A percentile compares a stretch with the other conserved stretches of the same genome.
These are phyloP conservation scores for Selaginella moellendorffii DNA, from an alignment of 75 land plant species.

Conservation along the genomic window DNA sequence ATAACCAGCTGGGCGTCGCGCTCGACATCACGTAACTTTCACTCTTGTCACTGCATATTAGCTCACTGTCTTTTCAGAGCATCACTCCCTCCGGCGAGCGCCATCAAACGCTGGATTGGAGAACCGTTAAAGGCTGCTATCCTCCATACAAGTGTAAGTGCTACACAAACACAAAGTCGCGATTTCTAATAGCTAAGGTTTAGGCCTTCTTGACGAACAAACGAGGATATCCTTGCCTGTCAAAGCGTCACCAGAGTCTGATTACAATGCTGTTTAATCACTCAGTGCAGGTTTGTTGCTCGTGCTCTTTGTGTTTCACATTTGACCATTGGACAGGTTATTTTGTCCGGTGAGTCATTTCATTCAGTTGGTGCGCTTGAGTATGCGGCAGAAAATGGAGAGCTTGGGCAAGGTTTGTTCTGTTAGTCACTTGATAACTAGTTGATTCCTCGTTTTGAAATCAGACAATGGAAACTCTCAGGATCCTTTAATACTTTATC, in stretches of 20 bases:
- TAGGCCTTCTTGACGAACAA: conserved; percentile 89
- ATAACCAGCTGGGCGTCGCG: conserved; percentile 67
- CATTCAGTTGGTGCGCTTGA: conserved; percentile 29
- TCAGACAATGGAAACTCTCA: too few relatives aligned
- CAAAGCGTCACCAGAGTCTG: conserved; percentile 86
- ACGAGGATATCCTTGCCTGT: conserved; percentile 89
- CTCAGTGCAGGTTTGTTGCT: conserved; percentile 77
- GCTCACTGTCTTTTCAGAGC: conserved; percentile 28
- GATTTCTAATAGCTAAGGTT: too few relatives aligned
- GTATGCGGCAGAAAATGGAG: too few relatives aligned
- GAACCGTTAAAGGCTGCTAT: conserved; percentile 91
- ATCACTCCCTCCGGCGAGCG: conserved; percentile 58
- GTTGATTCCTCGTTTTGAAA: too few relatives aligned
- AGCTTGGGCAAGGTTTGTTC: too few relatives aligned
- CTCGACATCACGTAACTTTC: conserved; percentile 53
- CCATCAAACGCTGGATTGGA: conserved; percentile 88
- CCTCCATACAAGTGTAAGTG: conserved; percentile 57
- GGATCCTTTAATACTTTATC: conserved; percentile 51
- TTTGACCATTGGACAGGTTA: conserved; percentile 23
- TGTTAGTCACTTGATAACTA: too few relatives aligned
- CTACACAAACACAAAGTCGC: too few relatives aligned
- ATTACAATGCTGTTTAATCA: conserved; percentile 59
- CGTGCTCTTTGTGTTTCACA: not conserved
- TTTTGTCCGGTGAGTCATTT: conserved; percentile 43
- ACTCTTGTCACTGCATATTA: not conserved